phyloP scores from a whole-genome alignment of 2,329 filamentous ascomycete species.

The Xylariaceae sp. region DNA sequence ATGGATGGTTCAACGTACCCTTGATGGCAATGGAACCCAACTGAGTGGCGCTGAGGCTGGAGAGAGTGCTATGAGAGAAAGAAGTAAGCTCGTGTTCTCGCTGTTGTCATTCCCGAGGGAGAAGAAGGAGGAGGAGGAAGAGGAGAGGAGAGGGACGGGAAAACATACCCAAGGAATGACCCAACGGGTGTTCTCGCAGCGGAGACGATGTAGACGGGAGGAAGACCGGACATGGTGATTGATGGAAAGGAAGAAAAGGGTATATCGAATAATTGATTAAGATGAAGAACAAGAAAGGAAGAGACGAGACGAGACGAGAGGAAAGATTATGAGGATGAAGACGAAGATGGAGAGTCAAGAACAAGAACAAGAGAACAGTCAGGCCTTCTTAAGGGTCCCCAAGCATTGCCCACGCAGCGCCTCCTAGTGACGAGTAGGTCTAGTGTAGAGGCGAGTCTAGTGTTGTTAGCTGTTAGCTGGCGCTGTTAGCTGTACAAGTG shows the following conservation, averaged over 20 bases:
- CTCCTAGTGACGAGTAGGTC: neutral
- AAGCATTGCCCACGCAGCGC: neutral
- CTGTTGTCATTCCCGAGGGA: neutral
- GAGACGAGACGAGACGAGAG: neutral
- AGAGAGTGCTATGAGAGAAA: conserved; percentile 63
- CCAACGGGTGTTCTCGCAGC: conserved; percentile 85
- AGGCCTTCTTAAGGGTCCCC: neutral
- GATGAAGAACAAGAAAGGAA: neutral
- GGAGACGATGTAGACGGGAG: conserved; percentile 93
- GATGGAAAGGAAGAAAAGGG: neutral
- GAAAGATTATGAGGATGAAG: neutral
- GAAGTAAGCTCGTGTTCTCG: conserved; percentile 18
- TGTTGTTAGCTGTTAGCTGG: neutral
- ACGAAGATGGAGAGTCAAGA: neutral
- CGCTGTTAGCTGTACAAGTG: too few species aligned
- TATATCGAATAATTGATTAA: neutral
- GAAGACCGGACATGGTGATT: conserved; percentile 67
- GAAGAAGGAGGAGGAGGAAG: neutral
- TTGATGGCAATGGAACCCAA: conserved; percentile 91
- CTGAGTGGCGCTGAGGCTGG: conserved; percentile 78
- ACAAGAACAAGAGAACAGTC: neutral
- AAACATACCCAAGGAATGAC: conserved; percentile 80
- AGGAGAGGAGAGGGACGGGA: neutral
- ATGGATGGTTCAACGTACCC: conserved; percentile 47
- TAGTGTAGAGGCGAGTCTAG: neutral